Percentiles rank a stretch among this genome's conserved stretches.
These are phyloP conservation scores for Hirschioporus abietinus DNA, from an alignment of 768 basidiomycete species.

Conservation along the genomic window DNA sequence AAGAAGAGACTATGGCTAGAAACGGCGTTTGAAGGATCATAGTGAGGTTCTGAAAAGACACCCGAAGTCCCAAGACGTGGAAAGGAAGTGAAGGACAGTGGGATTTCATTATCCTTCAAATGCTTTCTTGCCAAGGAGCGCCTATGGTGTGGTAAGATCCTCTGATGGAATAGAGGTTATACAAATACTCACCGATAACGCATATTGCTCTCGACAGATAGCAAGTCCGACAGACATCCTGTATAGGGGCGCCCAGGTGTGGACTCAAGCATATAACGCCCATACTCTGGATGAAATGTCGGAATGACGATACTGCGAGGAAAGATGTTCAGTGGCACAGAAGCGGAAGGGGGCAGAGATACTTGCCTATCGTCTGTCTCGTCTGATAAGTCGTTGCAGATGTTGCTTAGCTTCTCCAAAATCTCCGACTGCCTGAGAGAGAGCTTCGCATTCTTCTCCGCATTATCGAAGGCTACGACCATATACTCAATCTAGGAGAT, in stretches of 20 bases:
- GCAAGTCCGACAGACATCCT: slow-evolving; percentile 76
- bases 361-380: slow-evolving; percentile 59
- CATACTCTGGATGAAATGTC: slow-evolving; percentile 97
- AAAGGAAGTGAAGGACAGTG: slow-evolving; percentile 92
- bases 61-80: slow-evolving; percentile 87
- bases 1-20: slow-evolving; percentile 94
- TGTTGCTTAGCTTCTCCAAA: slow-evolving; percentile 65
- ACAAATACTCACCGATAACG: slow-evolving; percentile 62
- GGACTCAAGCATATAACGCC: slow-evolving; percentile 97
- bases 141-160: slow-evolving; percentile 31
- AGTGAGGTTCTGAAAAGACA: slow-evolving; percentile 89
- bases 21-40: slow-evolving; percentile 63
- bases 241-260: slow-evolving; percentile 96
- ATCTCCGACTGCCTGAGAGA: slow-evolving; percentile 97
- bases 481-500: slow-evolving; percentile 84
- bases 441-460: slow-evolving; percentile 73
- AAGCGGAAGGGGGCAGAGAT: not conserved
- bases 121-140: slow-evolving; percentile 80
- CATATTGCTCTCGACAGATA: slow-evolving; percentile 94
- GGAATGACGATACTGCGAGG: slow-evolving; percentile 62
- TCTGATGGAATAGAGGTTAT: not conserved
- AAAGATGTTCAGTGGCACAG: slow-evolving; percentile 7
- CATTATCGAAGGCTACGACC: slow-evolving; percentile 81
- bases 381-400: slow-evolving; percentile 60
- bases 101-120: slow-evolving; percentile 80